Base-by-base conservation (phyloP, 257 asterid species). In the Haberlea rhodopensis region DNA sequence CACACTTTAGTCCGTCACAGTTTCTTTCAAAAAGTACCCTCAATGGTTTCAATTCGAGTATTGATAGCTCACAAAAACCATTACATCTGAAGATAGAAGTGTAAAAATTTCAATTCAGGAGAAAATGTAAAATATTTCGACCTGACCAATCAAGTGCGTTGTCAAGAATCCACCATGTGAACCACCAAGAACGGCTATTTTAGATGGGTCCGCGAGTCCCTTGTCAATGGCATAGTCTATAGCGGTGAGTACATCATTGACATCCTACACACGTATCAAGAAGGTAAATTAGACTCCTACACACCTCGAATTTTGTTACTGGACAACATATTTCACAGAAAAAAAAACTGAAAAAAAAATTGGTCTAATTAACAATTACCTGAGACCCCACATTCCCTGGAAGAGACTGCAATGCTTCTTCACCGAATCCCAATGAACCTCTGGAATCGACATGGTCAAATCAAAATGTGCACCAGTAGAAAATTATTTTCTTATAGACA, bases 121-220 rank as follows among this genome's bases (percentile, higher is more conserved):
- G 11, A 2, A 49, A 31, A 56, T 40, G 40, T 52, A 32, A 20
- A 19, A 34, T 27, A 66, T 59, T 51, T 65, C 58, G 45, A 94
- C 99, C 96, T 94, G 99, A 46, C 99, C 99, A 63, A 90, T 86
- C 86, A 94, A 83, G 81, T 87, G 97, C 0, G 97, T 87, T 6
- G 96, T 83, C 78, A 94, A 73, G 76, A 94, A 94, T 66, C 99
- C 99, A 78, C 99, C 99, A 66, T 94, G 99, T 5, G 99, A 94
- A 49, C 95, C 97, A 71, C 99, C 99, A 11, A 85, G 65, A 28
- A 94, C 97, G 1, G 85, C 87, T 76, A 94, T 70, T 76, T 90
- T 90, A 68, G 95, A 84, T 21, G 97, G 92, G 79, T 94, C 88
- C 4, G 90, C 96, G 53, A 94, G 95, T 67, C 90, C 95, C 67